phyloP scores from a whole-genome alignment of 208 protist species.

The Angomonas ambiguus region DNA sequence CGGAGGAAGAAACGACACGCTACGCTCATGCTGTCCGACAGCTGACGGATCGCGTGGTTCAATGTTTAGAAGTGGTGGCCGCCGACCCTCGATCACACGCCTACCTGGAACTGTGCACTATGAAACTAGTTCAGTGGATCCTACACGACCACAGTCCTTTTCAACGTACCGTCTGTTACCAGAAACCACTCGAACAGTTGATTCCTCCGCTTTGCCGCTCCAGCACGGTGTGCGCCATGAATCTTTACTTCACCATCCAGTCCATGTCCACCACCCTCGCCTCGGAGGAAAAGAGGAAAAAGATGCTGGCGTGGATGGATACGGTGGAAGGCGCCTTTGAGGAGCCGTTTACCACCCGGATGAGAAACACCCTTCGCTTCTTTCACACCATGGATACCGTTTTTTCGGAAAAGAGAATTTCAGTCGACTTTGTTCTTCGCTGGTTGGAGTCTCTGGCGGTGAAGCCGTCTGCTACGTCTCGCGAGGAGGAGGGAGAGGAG shows the following conservation, averaged over 20 bases:
- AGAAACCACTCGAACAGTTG: not conserved
- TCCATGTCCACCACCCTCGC: not conserved
- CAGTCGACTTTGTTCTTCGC: too few relatives aligned
- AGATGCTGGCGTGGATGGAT: not conserved
- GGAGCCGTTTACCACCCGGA: not conserved
- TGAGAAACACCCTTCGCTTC: not conserved
- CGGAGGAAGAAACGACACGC: not conserved
- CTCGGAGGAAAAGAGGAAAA: not conserved
- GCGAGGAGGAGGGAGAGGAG: too few relatives aligned
- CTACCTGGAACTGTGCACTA: not conserved
- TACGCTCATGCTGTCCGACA: too few relatives aligned
- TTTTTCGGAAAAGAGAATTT: not conserved
- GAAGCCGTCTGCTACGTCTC: too few relatives aligned
- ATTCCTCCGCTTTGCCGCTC: not conserved
- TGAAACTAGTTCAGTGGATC: constrained; percentile 1
- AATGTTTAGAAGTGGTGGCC: too few relatives aligned
- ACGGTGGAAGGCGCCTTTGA: not conserved
- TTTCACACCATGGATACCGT: not conserved
- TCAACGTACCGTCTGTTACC: not conserved
- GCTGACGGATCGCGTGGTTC: too few relatives aligned
- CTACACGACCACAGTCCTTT: not conserved
- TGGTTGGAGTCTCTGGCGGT: too few relatives aligned
- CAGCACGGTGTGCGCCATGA: not conserved
- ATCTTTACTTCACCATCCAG: not conserved
- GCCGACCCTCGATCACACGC: too few relatives aligned